Percentiles rank a stretch among this genome's conserved stretches.
Evolutionary conservation across 2,329 filamentous ascomycete genomes (phyloP).

Genomic region (Aspergillus arachidicola): DNA sequence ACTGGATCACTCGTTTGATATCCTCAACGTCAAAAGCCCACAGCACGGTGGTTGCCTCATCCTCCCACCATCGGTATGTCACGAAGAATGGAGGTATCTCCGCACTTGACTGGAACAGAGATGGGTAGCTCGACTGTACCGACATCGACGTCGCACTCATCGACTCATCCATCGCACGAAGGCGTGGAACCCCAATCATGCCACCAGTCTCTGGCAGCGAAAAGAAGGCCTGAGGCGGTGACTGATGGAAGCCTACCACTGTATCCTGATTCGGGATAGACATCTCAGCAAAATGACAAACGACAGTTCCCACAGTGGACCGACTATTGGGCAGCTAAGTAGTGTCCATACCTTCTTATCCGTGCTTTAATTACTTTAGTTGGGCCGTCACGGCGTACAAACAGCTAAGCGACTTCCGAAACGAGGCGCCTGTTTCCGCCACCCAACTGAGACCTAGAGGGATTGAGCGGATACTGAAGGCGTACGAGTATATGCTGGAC

Average conservation of each 20-base stretch:
- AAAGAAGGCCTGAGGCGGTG: background rate
- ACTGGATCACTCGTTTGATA: conserved; percentile 42
- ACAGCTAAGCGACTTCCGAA: conserved; percentile 4
- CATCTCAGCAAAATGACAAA: conserved; percentile 3
- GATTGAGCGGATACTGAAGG: background rate
- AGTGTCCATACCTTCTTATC: background rate
- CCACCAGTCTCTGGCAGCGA: background rate
- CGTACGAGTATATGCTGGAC: conserved; percentile 1
- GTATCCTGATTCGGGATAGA: background rate
- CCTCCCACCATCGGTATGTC: conserved; percentile 45
- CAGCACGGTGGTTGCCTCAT: conserved; percentile 40
- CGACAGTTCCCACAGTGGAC: background rate
- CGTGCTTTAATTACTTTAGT: conserved; percentile 1
- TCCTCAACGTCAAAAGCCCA: conserved; percentile 43
- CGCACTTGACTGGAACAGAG: conserved; percentile 31
- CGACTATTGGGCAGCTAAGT: background rate
- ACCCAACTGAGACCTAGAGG: conserved; percentile 5
- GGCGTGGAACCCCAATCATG: conserved; percentile 18
- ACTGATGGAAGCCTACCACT: background rate
- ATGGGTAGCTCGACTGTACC: conserved; percentile 28
- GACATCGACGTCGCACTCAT: conserved; percentile 14
- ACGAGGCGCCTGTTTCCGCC: conserved; percentile 10
- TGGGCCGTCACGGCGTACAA: conserved; percentile 6
- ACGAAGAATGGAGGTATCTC: conserved; percentile 38
- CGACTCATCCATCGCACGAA: conserved; percentile 8